Percentiles rank a stretch among this genome's conserved stretches.
phyloP scores from a whole-genome alignment of 495 filamentous ascomycete species.

The Bryoglossum gracile region DNA sequence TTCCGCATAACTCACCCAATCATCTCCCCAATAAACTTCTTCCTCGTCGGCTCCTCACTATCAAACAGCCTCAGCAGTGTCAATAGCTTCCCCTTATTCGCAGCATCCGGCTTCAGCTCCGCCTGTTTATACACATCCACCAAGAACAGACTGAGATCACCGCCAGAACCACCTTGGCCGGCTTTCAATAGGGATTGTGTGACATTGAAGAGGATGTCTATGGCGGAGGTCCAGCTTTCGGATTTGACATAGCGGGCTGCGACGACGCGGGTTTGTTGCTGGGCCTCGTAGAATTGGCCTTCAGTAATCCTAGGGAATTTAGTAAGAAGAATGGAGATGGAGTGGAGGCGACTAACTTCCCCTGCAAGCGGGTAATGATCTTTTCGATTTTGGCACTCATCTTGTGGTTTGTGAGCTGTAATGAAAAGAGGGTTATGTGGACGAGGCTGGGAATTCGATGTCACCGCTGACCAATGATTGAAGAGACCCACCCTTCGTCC shows the following conservation, averaged over 20 bases:
- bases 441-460: neutral
- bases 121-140: conserved; percentile 84
- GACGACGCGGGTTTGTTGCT: conserved; percentile 93
- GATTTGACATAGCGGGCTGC: conserved; percentile 86
- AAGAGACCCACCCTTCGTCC: too few species aligned
- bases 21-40: conserved; percentile 83
- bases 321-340: conserved; percentile 1
- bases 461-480: too few species aligned
- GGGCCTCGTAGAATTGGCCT: conserved; percentile 93
- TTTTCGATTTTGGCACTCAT: conserved; percentile 66
- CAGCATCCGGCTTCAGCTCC: conserved; percentile 61
- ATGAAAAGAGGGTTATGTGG: neutral
- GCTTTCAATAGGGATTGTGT: conserved; percentile 79
- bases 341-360: conserved; percentile 45
- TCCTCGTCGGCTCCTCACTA: conserved; percentile 76
- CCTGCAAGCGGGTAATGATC: conserved; percentile 61
- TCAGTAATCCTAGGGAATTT: conserved; percentile 64
- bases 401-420: conserved; percentile 1
- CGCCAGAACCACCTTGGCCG: conserved; percentile 85
- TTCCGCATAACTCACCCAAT: conserved; percentile 50
- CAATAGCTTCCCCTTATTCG: conserved; percentile 50
- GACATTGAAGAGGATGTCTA: conserved; percentile 79
- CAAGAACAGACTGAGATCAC: conserved; percentile 79
- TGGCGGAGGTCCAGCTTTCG: conserved; percentile 71
- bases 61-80: conserved; percentile 71